Conservation (phyloP, 495 filamentous ascomycete genomes). For the Penicillium malachiteum region DNA sequence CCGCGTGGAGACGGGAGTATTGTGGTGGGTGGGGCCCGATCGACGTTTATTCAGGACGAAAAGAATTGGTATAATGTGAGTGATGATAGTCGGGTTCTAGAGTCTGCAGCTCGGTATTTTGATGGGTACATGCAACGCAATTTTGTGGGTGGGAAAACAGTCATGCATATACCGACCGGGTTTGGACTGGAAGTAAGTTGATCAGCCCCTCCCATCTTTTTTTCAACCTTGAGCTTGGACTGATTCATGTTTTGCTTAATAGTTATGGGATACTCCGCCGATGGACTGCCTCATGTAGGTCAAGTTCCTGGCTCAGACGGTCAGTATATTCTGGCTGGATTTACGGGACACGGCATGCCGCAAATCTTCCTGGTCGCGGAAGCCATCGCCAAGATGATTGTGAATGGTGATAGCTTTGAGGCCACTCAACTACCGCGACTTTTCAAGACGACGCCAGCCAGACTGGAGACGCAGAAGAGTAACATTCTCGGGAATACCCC, state of each 20-base stretch:
- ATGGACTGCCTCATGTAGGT: constrained; percentile 46
- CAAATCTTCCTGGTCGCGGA: constrained; percentile 46
- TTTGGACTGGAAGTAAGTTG: constrained; percentile 55
- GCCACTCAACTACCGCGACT: constrained; percentile 39
- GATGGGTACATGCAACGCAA: constrained; percentile 48
- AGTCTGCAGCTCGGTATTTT: constrained; percentile 41
- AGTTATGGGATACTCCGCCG: constrained; percentile 44
- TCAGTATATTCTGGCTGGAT: constrained; percentile 47
- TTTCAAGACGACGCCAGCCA: constrained; percentile 35
- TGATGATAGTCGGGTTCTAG: constrained; percentile 48
- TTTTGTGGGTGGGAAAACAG: constrained; percentile 50
- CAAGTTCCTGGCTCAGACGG: constrained; percentile 40
- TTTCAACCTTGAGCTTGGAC: background rate
- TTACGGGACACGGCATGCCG: constrained; percentile 53
- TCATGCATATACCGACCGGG: constrained; percentile 39
- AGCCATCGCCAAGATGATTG: constrained; percentile 45
- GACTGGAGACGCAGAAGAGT: constrained; percentile 27
- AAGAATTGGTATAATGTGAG: constrained; percentile 48
- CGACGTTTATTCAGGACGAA: constrained; percentile 31
- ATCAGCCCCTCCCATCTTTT: constrained; percentile 6
- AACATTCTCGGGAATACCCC: constrained; percentile 15
- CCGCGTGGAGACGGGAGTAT: constrained; percentile 51
- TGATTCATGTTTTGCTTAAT: constrained; percentile 2
- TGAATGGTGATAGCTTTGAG: constrained; percentile 30
- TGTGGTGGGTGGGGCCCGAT: constrained; percentile 51